Conservation (phyloP, 805 yeast species). For the Candida gorgasii region DNA sequence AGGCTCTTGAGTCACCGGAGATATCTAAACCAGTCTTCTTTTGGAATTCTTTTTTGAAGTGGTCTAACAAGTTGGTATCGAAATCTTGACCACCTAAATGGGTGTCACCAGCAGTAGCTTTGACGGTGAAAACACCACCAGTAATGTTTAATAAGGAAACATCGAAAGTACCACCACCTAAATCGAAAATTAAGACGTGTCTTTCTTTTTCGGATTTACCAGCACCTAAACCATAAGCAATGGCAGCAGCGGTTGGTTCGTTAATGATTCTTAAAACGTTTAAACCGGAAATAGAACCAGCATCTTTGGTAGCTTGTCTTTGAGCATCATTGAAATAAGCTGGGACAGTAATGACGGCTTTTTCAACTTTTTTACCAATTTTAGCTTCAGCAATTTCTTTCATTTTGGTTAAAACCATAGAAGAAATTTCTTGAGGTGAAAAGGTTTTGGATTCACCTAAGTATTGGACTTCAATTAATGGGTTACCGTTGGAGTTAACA, state of each 20-base stretch:
- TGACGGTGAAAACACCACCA: constrained; percentile 95
- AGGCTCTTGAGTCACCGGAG: constrained; percentile 49
- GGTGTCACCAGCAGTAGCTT: constrained; percentile 74
- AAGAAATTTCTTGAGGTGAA: constrained; percentile 51
- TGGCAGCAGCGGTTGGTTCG: constrained; percentile 88
- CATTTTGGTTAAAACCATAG: constrained; percentile 52
- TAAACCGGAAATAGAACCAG: constrained; percentile 53
- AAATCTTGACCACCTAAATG: constrained; percentile 56
- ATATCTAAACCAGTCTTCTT: constrained; percentile 49
- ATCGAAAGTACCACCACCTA: constrained; percentile 99
- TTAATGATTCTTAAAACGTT: constrained; percentile 50
- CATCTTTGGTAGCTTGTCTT: constrained; percentile 54
- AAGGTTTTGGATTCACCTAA: constrained; percentile 48
- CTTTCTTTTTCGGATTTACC: constrained; percentile 56
- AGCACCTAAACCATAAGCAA: constrained; percentile 91
- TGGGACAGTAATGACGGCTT: constrained; percentile 51
- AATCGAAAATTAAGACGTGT: constrained; percentile 87
- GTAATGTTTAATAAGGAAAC: constrained; percentile 88
- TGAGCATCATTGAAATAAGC: constrained; percentile 53
- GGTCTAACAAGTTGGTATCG: constrained; percentile 51
- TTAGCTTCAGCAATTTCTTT: constrained; percentile 82
- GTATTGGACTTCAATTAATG: constrained; percentile 48
- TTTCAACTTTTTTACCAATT: constrained; percentile 74
- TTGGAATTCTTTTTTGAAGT: constrained; percentile 48
- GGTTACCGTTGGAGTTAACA: constrained; percentile 46